Evolutionary conservation across 1,284 basidiomycete genomes (phyloP), one percentile per base, ranked within the genome.

Genomic region (Tausonia pullulans): DNA sequence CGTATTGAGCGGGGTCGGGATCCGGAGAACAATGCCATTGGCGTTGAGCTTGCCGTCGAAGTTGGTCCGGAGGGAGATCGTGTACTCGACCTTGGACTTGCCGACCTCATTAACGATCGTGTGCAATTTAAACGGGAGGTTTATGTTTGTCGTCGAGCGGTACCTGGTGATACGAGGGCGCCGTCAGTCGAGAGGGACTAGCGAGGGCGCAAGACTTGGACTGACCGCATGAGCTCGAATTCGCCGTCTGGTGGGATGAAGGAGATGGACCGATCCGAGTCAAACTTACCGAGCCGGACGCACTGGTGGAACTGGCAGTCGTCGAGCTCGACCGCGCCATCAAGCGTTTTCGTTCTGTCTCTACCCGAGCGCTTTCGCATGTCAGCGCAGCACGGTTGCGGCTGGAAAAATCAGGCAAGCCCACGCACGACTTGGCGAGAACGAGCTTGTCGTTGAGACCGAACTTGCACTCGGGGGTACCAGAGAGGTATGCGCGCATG

Each of bases 221-320:
- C 80, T 67, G 63, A 88, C 88, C 86, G 83, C 96, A 99, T 98
- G 52, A 99, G 81, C 76, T 98, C 96, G 72, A 98, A 99, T 75
- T 98, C 96, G 52, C 96, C 96, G 73, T 99, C 96, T 1, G 96
- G 96, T 0, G 96, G 96, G 58, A 98, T 87, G 75, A 98, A 98
- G 71, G 87, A 90, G 78, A 98, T 98, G 3, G 88, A 91, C 53
- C 95, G 82, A 68, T 87, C 88, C 13, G 88, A 86, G 74, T 98
- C 94, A 75, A 97, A 98, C 76, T 94, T 93, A 69, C 88, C 87
- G 52, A 98, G 79, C 66, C 91, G 85, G 52, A 98, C 96, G 76
- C 96, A 99, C 76, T 98, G 96, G 72, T 99, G 96, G 80, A 98
- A 98, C 68, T 91, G 89, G 75, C 95, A 98, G 74, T 98, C 95